Conservation (phyloP, 345 rosid species). For the Lumnitzera littorea region DNA sequence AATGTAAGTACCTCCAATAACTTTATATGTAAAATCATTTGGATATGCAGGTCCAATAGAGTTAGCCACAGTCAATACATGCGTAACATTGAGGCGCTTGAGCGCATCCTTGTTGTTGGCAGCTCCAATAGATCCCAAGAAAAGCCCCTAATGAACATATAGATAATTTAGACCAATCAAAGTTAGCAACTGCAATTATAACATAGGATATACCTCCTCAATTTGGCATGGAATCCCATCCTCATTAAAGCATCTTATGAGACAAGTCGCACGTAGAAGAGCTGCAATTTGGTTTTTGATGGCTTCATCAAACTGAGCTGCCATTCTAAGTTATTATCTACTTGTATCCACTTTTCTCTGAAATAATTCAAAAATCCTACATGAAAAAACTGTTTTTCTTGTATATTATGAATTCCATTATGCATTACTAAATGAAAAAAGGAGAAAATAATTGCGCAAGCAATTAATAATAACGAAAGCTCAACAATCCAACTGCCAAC, state of each 20-base stretch:
- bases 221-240: slow-evolving; percentile 44
- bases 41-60: slow-evolving; percentile 30
- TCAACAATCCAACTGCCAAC: no score
- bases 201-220: slow-evolving; percentile 27
- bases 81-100: slow-evolving; percentile 34
- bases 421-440: no score
- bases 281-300: slow-evolving; percentile 36
- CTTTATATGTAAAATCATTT: slow-evolving; percentile 33
- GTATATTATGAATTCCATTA: no score
- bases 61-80: slow-evolving; percentile 37
- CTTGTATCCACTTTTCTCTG: no score
- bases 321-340: slow-evolving; percentile 6
- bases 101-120: slow-evolving; percentile 35
- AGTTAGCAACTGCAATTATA: background rate
- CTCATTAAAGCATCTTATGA: slow-evolving; percentile 28
- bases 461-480: no score
- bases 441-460: no score
- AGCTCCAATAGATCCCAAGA: slow-evolving; percentile 44
- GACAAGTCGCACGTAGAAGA: slow-evolving; percentile 33
- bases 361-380: no score
- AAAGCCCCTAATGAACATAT: slow-evolving; percentile 24
- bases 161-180: slow-evolving; percentile 1
- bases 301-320: slow-evolving; percentile 32
- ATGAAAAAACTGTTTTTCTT: no score
- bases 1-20: slow-evolving; percentile 25